phyloP scores from a whole-genome alignment of 768 basidiomycete species.

The Lepiota subincarnata region DNA sequence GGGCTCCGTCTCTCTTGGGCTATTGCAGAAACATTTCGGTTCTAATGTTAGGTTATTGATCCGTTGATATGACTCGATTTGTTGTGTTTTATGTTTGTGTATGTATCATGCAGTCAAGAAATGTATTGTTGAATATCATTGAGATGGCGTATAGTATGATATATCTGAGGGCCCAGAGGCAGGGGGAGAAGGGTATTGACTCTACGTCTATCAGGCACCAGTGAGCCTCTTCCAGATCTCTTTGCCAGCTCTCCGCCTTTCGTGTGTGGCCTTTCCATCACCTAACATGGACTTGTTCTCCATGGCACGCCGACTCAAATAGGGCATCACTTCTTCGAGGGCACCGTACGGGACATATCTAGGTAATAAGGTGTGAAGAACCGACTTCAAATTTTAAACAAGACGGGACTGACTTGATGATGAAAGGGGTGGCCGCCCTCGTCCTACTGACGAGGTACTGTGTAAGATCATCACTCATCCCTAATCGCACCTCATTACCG shows the following conservation, averaged over 20 bases:
- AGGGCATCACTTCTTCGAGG: conserved; percentile 81
- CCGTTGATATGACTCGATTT: background rate
- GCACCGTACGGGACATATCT: conserved; percentile 76
- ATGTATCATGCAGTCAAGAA: background rate
- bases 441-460: conserved; percentile 60
- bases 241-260: conserved; percentile 50
- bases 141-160: too few relatives aligned
- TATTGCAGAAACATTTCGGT: background rate
- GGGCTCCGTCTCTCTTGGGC: background rate
- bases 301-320: conserved; percentile 80
- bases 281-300: conserved; percentile 92
- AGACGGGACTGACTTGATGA: conserved; percentile 57
- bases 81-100: background rate
- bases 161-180: background rate
- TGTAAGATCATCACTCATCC: conserved; percentile 84
- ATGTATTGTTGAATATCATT: too few relatives aligned
- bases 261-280: conserved; percentile 59
- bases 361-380: background rate
- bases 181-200: background rate
- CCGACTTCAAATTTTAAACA: conserved; percentile 1
- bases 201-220: background rate
- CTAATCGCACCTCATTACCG: conserved; percentile 29
- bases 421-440: conserved; percentile 53
- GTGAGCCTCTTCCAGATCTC: conserved; percentile 47
- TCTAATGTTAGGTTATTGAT: background rate